phyloP scores from a whole-genome alignment of 169 alveolate species.

The Theileria sp. region DNA sequence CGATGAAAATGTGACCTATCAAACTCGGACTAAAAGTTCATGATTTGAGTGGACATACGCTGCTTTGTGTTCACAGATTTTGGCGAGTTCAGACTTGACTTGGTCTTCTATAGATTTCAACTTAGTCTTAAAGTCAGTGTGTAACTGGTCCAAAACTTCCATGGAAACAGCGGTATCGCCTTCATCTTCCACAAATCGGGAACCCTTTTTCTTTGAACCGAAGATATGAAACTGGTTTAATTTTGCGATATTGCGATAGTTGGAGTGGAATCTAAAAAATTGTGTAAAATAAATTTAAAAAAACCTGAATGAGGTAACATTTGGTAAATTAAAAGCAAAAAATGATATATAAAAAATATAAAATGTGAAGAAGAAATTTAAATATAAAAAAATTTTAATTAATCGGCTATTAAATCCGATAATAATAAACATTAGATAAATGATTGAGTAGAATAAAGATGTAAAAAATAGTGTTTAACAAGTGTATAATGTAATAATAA shows the following conservation, averaged over 20 bases:
- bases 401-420: neutral
- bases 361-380: neutral
- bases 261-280: neutral
- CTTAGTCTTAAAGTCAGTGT: slow-evolving; percentile 5
- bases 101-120: slow-evolving; percentile 38
- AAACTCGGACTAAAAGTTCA: slow-evolving; percentile 29
- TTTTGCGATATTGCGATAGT: slow-evolving; percentile 5
- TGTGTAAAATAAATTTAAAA: neutral
- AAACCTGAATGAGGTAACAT: slow-evolving; percentile 4
- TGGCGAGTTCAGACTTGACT: slow-evolving; percentile 30
- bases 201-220: slow-evolving; percentile 9
- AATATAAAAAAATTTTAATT: neutral
- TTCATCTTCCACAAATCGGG: slow-evolving; percentile 5
- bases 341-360: neutral
- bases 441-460: neutral
- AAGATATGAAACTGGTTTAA: neutral
- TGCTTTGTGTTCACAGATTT: slow-evolving; percentile 48
- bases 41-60: slow-evolving; percentile 17
- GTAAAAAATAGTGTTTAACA: neutral
- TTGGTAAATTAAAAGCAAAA: neutral
- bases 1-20: slow-evolving; percentile 39
- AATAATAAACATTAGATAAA: neutral
- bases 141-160: slow-evolving; percentile 29
- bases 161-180: slow-evolving; percentile 15
- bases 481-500: neutral